These are phyloP conservation scores for Fusarium torulosum DNA, from an alignment of 2,329 filamentous ascomycete species.

Conservation along the genomic window DNA sequence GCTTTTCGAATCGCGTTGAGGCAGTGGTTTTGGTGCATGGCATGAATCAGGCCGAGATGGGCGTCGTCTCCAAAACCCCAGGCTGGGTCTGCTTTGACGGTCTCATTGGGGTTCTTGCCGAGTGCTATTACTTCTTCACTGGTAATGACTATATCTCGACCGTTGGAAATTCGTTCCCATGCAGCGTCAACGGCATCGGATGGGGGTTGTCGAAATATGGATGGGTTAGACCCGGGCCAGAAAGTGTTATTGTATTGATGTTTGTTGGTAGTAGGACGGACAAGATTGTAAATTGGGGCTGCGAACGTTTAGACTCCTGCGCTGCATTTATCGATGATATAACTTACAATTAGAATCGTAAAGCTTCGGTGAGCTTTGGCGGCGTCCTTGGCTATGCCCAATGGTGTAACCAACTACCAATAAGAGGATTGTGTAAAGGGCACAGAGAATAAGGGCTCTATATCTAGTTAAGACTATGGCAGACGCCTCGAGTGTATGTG, in stretches of 20 bases:
- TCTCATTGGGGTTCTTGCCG: not conserved
- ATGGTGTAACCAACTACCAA: not conserved
- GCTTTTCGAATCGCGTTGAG: not conserved
- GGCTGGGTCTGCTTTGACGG: not conserved
- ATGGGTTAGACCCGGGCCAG: not conserved
- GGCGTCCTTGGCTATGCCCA: not conserved
- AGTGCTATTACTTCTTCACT: not conserved
- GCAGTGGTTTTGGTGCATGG: constrained; percentile 6
- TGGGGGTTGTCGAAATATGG: not conserved
- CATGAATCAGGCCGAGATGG: not conserved
- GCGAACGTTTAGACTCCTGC: not conserved
- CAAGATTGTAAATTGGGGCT: not conserved
- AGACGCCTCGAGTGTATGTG: not conserved
- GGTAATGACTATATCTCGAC: not conserved
- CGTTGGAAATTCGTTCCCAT: constrained; percentile 2
- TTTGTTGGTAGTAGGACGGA: not conserved
- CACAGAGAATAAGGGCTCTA: not conserved
- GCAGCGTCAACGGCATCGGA: not conserved
- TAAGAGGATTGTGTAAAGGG: not conserved
- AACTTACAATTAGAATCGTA: not conserved
- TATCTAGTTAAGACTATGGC: not conserved
- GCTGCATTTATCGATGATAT: not conserved
- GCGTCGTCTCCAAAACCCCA: constrained; percentile 1
- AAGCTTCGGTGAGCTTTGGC: not conserved
- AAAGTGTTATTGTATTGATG: constrained; percentile 2